Conservation (phyloP, 176 grass and related monocot genomes). For the Poa pratensis region DNA sequence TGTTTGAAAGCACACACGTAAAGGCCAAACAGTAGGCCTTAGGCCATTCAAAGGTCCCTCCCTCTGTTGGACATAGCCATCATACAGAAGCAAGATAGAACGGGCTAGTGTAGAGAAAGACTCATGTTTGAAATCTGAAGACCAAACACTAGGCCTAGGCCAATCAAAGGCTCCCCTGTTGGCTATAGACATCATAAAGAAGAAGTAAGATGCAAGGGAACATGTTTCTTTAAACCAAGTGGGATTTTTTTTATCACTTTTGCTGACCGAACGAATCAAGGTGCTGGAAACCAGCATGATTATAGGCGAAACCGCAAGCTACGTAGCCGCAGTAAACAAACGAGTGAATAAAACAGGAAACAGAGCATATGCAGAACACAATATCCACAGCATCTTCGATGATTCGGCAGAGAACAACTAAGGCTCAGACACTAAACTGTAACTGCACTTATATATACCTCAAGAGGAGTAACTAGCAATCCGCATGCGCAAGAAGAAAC, state of each 20-base stretch:
- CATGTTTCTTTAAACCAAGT: conserved; percentile 18
- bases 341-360: not conserved
- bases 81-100: conserved; percentile 21
- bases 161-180: conserved; percentile 15
- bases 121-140: not conserved
- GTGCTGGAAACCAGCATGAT: conserved; percentile 30
- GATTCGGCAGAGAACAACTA: not conserved
- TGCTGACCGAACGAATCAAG: not conserved
- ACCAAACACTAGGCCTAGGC: not conserved
- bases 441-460: conserved; percentile 16
- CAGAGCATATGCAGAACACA: not conserved
- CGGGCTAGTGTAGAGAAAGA: not conserved
- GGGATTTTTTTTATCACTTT: not conserved
- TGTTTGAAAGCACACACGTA: conserved; percentile 5
- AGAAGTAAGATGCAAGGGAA: not conserved
- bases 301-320: conserved; percentile 4
- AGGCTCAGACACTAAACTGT: no score
- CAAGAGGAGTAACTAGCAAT: not conserved
- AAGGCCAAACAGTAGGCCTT: not conserved
- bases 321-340: not conserved
- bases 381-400: not conserved
- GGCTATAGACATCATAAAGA: conserved; percentile 9
- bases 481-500: not conserved
- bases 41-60: conserved; percentile 8
- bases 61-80: not conserved